A percentile compares a stretch with the other conserved stretches of the same genome.
These are phyloP conservation scores for Yamadazyma mexicana DNA, from an alignment of 1,139 yeast genomes.

Conservation along the genomic window DNA sequence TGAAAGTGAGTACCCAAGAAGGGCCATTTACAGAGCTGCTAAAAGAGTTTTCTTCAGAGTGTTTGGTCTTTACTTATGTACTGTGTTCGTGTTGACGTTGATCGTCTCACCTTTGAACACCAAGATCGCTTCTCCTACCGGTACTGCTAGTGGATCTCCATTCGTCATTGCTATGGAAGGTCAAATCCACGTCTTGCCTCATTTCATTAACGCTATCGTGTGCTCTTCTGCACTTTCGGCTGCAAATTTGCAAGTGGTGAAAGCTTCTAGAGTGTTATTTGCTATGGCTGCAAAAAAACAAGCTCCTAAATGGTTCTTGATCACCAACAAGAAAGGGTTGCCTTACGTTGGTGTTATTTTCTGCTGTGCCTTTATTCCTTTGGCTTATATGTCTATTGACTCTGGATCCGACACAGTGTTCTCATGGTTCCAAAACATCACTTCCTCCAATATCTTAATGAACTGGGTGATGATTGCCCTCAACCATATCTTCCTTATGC, in stretches of 20 bases:
- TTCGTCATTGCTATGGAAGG: constrained; percentile 42
- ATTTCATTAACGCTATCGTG: constrained; percentile 54
- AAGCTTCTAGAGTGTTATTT: constrained; percentile 52
- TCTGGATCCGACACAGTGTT: constrained; percentile 49
- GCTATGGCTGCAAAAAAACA: constrained; percentile 50
- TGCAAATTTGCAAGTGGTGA: constrained; percentile 53
- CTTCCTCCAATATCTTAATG: constrained; percentile 59
- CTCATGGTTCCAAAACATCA: constrained; percentile 64
- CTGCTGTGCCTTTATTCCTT: constrained; percentile 53
- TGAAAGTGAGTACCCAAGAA: constrained; percentile 70
- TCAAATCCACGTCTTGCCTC: constrained; percentile 40
- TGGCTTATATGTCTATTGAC: constrained; percentile 60
- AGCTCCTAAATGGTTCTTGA: constrained; percentile 44
- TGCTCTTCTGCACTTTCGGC: constrained; percentile 52
- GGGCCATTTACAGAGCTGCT: constrained; percentile 69
- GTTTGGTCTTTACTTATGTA: constrained; percentile 52
- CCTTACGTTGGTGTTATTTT: constrained; percentile 52
- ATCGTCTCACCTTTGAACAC: constrained; percentile 41
- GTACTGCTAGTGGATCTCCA: constrained; percentile 37
- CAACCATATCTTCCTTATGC: constrained; percentile 35
- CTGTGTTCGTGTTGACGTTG: constrained; percentile 46
- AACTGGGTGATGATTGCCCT: constrained; percentile 44
- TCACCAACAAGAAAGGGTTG: constrained; percentile 56
- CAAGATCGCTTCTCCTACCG: constrained; percentile 30
- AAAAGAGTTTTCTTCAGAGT: constrained; percentile 74